Percentiles rank a stretch among this genome's conserved stretches.
These are phyloP conservation scores for Stylosanthes scabra DNA, from an alignment of 331 rosid species.

Conservation along the genomic window DNA sequence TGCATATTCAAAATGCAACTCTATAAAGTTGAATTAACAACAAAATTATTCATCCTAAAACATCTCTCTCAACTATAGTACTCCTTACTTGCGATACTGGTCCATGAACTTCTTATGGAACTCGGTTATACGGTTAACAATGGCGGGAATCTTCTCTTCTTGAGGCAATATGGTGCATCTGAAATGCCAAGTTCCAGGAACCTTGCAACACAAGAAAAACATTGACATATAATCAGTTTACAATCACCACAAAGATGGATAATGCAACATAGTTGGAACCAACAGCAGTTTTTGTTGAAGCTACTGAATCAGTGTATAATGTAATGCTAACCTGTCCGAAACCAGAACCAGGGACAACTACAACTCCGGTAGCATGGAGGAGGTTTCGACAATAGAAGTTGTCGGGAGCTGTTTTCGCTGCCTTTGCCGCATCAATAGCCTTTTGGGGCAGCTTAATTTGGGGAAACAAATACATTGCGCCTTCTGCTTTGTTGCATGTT, in stretches of 20 bases:
- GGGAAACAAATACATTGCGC: conserved; percentile 97
- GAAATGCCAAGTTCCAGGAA: conserved; percentile 97
- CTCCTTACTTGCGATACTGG: conserved; percentile 64
- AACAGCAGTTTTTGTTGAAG: background rate
- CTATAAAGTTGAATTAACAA: background rate
- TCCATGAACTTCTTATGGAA: conserved; percentile 83
- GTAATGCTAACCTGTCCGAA: conserved; percentile 83
- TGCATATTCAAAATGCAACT: conserved; percentile 38
- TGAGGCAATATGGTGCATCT: conserved; percentile 95
- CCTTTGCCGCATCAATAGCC: conserved; percentile 90
- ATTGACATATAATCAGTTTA: conserved; percentile 26
- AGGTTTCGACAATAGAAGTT: conserved; percentile 78
- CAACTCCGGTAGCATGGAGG: conserved; percentile 89
- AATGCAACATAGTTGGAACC: conserved; percentile 25
- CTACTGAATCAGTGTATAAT: background rate
- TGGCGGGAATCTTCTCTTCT: conserved; percentile 92
- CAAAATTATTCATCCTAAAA: background rate
- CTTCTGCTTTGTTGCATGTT: conserved; percentile 96
- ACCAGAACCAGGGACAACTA: conserved; percentile 95
- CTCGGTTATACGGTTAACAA: conserved; percentile 74
- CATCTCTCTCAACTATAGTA: background rate
- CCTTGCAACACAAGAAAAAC: conserved; percentile 54
- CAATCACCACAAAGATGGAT: conserved; percentile 5
- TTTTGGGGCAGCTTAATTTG: conserved; percentile 67
- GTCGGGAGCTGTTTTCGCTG: conserved; percentile 72